These are phyloP conservation scores for Aegle marmelos DNA, from an alignment of 345 rosid species.

Conservation along the genomic window DNA sequence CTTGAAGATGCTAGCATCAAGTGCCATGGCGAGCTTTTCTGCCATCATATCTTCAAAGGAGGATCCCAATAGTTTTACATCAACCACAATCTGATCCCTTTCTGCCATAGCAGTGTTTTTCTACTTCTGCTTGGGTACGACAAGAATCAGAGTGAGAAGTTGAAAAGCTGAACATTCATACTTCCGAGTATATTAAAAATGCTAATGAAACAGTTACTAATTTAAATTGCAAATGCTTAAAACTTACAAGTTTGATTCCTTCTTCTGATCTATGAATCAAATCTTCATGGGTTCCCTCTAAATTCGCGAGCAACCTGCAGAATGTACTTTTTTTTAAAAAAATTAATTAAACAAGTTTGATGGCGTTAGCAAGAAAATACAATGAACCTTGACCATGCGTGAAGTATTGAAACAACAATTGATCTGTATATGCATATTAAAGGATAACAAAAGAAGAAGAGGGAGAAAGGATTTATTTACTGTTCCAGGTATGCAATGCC, in stretches of 20 bases:
- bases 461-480: too few relatives aligned
- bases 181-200: too few relatives aligned
- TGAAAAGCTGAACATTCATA: not conserved
- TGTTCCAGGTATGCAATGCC: too few relatives aligned
- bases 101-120: not conserved
- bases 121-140: not conserved
- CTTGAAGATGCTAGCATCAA: conserved; percentile 20
- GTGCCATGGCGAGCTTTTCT: conserved; percentile 3
- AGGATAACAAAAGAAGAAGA: not conserved
- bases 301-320: not conserved
- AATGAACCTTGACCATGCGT: not conserved
- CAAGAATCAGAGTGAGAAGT: not conserved
- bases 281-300: not conserved
- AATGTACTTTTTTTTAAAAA: too few relatives aligned
- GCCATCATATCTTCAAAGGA: conserved; percentile 14
- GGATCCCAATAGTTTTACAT: conserved; percentile 1
- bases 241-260: not conserved
- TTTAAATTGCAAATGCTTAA: not conserved
- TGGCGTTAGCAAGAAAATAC: not conserved
- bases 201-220: too few relatives aligned
- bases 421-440: not conserved
- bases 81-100: not conserved
- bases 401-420: not conserved
- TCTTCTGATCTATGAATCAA: not conserved
- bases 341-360: too few relatives aligned